phyloP scores from a whole-genome alignment of 345 rosid species.

The Eucalyptus victrix region DNA sequence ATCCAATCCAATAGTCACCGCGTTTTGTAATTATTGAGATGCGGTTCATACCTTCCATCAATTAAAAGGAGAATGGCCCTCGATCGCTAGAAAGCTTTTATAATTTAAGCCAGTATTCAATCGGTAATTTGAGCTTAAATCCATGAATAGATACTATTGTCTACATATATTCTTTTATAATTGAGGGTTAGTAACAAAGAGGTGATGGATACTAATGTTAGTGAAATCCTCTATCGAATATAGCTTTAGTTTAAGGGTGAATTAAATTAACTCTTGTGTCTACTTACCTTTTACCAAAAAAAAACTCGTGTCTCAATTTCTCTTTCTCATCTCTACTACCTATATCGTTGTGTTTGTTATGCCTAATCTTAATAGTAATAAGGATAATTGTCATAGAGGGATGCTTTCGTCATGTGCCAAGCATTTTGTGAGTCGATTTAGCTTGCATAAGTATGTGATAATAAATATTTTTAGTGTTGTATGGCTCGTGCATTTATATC shows the following conservation, averaged over 20 bases:
- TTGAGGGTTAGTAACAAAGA: neutral
- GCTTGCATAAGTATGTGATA: neutral
- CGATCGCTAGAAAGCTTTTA: accelerated
- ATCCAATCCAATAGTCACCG: neutral
- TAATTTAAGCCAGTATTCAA: accelerated
- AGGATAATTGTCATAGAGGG: neutral
- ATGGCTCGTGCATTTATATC: neutral
- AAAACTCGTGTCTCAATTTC: no score
- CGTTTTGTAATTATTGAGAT: neutral
- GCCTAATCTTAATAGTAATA: no score
- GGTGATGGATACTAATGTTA: neutral
- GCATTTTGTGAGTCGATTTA: no score
- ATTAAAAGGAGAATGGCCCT: accelerated
- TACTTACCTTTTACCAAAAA: no score
- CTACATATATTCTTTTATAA: neutral
- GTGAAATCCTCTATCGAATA: accelerated
- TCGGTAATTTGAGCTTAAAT: accelerated
- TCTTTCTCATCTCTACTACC: no score
- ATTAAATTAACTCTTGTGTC: accelerated
- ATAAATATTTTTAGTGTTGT: accelerated
- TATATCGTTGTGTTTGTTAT: accelerated
- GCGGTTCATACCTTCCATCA: neutral
- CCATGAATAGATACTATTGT: neutral
- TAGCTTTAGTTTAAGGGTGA: neutral
- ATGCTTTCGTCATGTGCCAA: neutral